Evolutionary conservation across 306 rosid species (phyloP), one percentile per base, ranked within the genome.

Genomic region (Prunus mongolica): DNA sequence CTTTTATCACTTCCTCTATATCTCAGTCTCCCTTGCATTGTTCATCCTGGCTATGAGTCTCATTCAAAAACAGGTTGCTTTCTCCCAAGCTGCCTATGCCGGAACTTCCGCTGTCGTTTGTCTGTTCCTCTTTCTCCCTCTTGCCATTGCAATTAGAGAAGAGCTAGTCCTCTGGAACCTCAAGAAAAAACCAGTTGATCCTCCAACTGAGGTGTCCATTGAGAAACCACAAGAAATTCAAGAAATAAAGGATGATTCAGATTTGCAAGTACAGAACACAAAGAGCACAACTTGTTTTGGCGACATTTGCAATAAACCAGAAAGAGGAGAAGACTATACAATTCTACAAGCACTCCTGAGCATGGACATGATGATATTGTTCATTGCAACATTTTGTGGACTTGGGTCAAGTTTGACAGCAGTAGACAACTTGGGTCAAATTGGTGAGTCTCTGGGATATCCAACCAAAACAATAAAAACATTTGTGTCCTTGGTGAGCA

Each of bases 361-460:
- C 58, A 3, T 22, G 7, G 89, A 88, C 72, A 88, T 88, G 90
- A 5, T 71, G 22, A 66, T 88, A 44, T 82, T 85, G 1, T 71
- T 85, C 76, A 18, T 83, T 41, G 80, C 88, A 0, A 79, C 80
- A 0, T 57, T 83, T 12, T 87, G 78, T 32, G 88, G 88, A 5
- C 78, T 86, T 3, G 92, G 88, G 0, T 55, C 88, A n/a, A 86
- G 85, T 67, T 54, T 83, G 62, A 83, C 89, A 2, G 86, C 89
- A 0, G 84, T 85, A 0, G 87, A 88, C 69, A 85, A 85, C 32
- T 71, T 83, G 77, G 91, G 91, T 6, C 88, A 88, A 16, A 81
- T 88, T 25, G 91, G 91, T 1, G 89, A 88, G 61, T 82, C 88
- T 0, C 73, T 86, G 0, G 89, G 88, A 4, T 83, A 88, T 46